These are phyloP conservation scores for Phialophora chinensis DNA, from an alignment of 2,329 filamentous ascomycete genomes.

Conservation along the genomic window DNA sequence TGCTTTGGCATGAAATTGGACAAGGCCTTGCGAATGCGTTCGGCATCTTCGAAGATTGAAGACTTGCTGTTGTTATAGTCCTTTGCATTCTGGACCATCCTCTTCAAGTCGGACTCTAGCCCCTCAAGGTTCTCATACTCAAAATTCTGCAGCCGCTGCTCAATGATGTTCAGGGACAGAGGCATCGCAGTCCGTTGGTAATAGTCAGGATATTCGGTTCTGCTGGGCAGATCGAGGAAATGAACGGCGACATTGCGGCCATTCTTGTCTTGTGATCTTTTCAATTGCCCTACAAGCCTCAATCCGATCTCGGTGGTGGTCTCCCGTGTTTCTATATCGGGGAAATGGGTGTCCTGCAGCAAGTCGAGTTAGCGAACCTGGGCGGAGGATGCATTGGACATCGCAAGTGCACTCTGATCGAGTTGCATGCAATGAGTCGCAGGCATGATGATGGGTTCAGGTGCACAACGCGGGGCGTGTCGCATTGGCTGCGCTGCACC, in stretches of 20 bases:
- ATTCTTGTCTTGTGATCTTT: constrained; percentile 79
- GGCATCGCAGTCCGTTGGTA: constrained; percentile 79
- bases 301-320: constrained; percentile 74
- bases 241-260: constrained; percentile 75
- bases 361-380: constrained; percentile 25
- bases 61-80: constrained; percentile 78
- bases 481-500: constrained; percentile 8
- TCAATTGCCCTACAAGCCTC: constrained; percentile 75
- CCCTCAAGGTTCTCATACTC: constrained; percentile 74
- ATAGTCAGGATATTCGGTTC: constrained; percentile 66
- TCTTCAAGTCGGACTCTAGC: constrained; percentile 84
- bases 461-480: constrained; percentile 15
- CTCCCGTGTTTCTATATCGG: constrained; percentile 63
- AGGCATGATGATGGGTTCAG: constrained; percentile 19
- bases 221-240: constrained; percentile 74
- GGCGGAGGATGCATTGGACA: constrained; percentile 1
- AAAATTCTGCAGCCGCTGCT: constrained; percentile 71
- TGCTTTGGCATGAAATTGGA: constrained; percentile 87
- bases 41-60: constrained; percentile 78
- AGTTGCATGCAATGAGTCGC: constrained; percentile 5
- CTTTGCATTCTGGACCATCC: constrained; percentile 86
- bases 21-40: constrained; percentile 82
- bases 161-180: constrained; percentile 76
- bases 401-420: constrained; percentile 15
- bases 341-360: constrained; percentile 39